Base-by-base conservation (phyloP, 768 basidiomycete genomes). In the Mycena filopes region DNA sequence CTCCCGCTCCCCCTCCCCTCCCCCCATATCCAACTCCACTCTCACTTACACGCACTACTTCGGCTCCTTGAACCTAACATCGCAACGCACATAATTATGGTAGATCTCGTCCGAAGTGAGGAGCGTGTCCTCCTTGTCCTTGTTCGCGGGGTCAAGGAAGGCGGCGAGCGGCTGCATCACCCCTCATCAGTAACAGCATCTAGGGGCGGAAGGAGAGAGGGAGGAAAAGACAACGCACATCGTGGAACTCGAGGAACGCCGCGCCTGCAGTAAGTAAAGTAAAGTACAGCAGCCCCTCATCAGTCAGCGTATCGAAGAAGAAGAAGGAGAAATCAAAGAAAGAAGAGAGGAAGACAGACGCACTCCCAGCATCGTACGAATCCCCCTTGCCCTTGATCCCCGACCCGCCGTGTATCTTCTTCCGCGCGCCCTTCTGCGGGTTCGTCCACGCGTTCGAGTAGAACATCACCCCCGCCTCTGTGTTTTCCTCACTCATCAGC, bases 391-490 rank as follows among this genome's bases (percentile, higher is more conserved):
- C 86, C 48, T 73, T 76, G 21, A 78, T 75, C 29, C 90, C 90
- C n/a, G 85, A 86, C 4, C 91, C 90, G 20, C 91, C 90, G 86
- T n/a, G n/a, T n/a, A n/a, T n/a, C n/a, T n/a, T n/a, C n/a, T n/a
- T n/a, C n/a, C n/a, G n/a, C n/a, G n/a, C 85, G 16, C 84, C 86
- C 16, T 80, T 82, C 18, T 76, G 73, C 18, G 80, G 74, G 49
- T 83, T 76, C 16, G 87, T 78, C 55, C 85, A 76, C 55, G 84
- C 86, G 71, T 89, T 87, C 4, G 89, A 83, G 73, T 93, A 93
- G 69, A 91, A 88, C 84, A 92, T 91, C 41, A 91, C 83, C 13
- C 91, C 91, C 9, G 83, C 85, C 74, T 93, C 92, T 93, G 64
- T 9, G 8, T n/a, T n/a, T n/a, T 41, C 26, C 55, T 31, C 29